Evolutionary conservation across 2,329 filamentous ascomycete genomes (phyloP).

Genomic region (Paradendryphiella salina): DNA sequence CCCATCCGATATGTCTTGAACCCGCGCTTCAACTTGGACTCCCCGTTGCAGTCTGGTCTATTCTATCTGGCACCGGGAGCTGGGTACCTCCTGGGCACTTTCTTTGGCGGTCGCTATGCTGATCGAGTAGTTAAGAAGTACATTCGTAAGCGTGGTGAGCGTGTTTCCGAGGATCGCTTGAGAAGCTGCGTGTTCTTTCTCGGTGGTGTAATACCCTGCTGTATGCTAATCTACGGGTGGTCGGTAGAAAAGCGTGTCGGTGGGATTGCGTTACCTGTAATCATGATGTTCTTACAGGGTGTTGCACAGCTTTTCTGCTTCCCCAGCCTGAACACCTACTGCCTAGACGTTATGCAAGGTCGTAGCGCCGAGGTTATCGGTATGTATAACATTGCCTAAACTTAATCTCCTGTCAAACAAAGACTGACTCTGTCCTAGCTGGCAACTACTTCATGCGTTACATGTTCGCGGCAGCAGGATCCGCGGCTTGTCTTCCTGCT

Average conservation of each 20-base stretch:
- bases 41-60: constrained; percentile 68
- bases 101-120: constrained; percentile 72
- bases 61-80: constrained; percentile 75
- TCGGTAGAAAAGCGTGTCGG: constrained; percentile 59
- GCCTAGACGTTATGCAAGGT: constrained; percentile 77
- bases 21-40: constrained; percentile 69
- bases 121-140: constrained; percentile 68
- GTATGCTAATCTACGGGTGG: constrained; percentile 72
- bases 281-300: constrained; percentile 75
- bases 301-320: constrained; percentile 76
- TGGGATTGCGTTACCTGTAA: constrained; percentile 64
- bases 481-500: constrained; percentile 72
- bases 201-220: constrained; percentile 61
- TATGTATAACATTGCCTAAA: constrained; percentile 19
- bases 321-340: constrained; percentile 77
- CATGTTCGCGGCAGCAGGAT: constrained; percentile 70
- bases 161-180: constrained; percentile 70
- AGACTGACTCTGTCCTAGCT: constrained; percentile 47
- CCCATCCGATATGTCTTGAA: constrained; percentile 74
- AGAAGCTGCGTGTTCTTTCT: constrained; percentile 59
- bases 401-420: not conserved
- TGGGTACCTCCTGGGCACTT: constrained; percentile 70
- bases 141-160: constrained; percentile 63
- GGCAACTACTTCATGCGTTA: constrained; percentile 81
- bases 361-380: constrained; percentile 70